These are phyloP conservation scores for Artemisia tridentata DNA, from an alignment of 129 eudicot species.

Conservation along the genomic window DNA sequence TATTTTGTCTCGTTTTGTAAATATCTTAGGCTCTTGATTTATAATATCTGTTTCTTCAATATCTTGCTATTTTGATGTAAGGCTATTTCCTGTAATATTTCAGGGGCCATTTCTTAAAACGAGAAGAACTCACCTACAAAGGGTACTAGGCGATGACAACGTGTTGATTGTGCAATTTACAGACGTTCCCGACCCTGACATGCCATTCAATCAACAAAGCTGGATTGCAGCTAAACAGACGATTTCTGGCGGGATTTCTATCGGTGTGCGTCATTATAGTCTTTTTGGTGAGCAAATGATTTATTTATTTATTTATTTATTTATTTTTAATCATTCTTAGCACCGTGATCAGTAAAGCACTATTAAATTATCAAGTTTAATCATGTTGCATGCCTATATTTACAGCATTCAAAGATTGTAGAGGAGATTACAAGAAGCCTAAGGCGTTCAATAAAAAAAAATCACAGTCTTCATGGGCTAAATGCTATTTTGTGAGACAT, in stretches of 20 bases:
- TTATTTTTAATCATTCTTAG: not conserved
- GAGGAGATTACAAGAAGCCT: slow-evolving; percentile 25
- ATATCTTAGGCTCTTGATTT: slow-evolving; percentile 8
- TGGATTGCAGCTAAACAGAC: slow-evolving; percentile 26
- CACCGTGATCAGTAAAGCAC: slow-evolving; percentile 7
- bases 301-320: slow-evolving; percentile 1
- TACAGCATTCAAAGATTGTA: slow-evolving; percentile 77
- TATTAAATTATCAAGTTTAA: not conserved
- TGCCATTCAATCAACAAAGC: slow-evolving; percentile 19
- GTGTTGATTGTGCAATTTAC: slow-evolving; percentile 51
- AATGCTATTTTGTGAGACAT: slow-evolving; percentile 56
- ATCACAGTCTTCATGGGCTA: slow-evolving; percentile 27
- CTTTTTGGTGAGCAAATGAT: slow-evolving; percentile 31
- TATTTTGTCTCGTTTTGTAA: not conserved
- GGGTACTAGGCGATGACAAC: slow-evolving; percentile 57
- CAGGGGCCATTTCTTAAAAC: slow-evolving; percentile 56
- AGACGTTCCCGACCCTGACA: slow-evolving; percentile 22
- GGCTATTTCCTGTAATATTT: slow-evolving; percentile 14
- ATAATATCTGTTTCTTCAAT: slow-evolving; percentile 2
- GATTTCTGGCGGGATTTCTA: slow-evolving; percentile 36
- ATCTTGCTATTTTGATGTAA: slow-evolving; percentile 8
- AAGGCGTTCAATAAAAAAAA: slow-evolving; percentile 37
- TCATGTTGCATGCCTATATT: slow-evolving; percentile 12
- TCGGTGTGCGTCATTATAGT: slow-evolving; percentile 39
- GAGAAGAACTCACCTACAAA: slow-evolving; percentile 54